Conservation (phyloP, 2,329 filamentous ascomycete genomes). For the Didymosphaeria variabile region DNA sequence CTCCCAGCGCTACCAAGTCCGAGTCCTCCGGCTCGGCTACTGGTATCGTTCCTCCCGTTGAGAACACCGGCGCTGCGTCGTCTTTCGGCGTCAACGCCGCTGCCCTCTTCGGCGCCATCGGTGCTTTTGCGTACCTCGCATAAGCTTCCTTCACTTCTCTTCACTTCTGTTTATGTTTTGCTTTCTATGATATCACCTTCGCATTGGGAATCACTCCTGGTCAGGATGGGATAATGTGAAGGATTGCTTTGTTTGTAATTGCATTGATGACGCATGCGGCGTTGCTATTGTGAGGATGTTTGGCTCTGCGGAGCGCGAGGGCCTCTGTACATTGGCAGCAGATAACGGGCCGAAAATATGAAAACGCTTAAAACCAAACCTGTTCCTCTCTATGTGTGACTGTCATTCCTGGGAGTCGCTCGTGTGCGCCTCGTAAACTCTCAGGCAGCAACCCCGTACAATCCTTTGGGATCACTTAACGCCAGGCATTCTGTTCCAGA, state of each 20-base stretch:
- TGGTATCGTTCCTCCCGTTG: slow-evolving; percentile 22
- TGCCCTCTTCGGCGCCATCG: slow-evolving; percentile 52
- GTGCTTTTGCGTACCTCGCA: slow-evolving; percentile 53
- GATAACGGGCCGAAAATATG: slow-evolving; percentile 8
- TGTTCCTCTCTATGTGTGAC: background rate
- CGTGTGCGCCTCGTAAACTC: background rate
- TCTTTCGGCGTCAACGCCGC: slow-evolving; percentile 47
- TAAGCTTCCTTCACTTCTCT: slow-evolving; percentile 32
- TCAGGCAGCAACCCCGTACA: background rate
- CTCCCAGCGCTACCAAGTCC: slow-evolving; percentile 35
- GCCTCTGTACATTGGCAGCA: slow-evolving; percentile 13
- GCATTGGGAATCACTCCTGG: slow-evolving; percentile 5
- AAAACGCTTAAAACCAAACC: slow-evolving; percentile 9
- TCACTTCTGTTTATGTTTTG: slow-evolving; percentile 12
- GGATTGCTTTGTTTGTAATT: slow-evolving; percentile 13
- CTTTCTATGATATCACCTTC: slow-evolving; percentile 16
- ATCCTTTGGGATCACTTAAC: background rate
- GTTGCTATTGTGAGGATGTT: slow-evolving; percentile 1
- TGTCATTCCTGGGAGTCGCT: background rate
- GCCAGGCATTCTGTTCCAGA: background rate
- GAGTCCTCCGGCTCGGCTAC: slow-evolving; percentile 23
- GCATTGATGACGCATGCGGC: slow-evolving; percentile 13
- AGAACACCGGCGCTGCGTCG: slow-evolving; percentile 41
- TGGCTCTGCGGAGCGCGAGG: background rate
- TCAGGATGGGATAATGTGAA: slow-evolving; percentile 12